Evolutionary conservation across 495 filamentous ascomycete species (phyloP).

Genomic region (Diplogelasinospora grovesii): DNA sequence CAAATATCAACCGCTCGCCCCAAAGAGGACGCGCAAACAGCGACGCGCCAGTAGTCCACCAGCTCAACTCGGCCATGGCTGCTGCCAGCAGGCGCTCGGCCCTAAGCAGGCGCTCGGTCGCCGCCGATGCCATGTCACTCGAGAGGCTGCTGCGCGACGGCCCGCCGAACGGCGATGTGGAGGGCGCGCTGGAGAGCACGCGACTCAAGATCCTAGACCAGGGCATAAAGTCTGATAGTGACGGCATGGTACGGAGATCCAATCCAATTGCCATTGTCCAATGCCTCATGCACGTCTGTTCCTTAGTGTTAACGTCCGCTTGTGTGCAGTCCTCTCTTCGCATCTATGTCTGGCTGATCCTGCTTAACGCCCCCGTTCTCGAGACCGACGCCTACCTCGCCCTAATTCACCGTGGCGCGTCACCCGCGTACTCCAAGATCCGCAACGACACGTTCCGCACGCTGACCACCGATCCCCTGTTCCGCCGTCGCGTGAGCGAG

Average conservation of each 20-base stretch:
- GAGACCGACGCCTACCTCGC: slow-evolving; percentile 80
- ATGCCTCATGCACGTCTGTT: background rate
- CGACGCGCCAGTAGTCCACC: slow-evolving; percentile 47
- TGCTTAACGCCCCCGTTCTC: slow-evolving; percentile 78
- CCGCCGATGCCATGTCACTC: slow-evolving; percentile 56
- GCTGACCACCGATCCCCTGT: slow-evolving; percentile 88
- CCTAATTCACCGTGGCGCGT: slow-evolving; percentile 87
- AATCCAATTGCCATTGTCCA: background rate
- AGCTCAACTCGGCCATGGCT: slow-evolving; percentile 25
- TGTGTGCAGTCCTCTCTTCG: slow-evolving; percentile 79
- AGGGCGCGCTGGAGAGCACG: slow-evolving; percentile 62
- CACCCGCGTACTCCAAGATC: slow-evolving; percentile 93
- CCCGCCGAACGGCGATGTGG: slow-evolving; percentile 60
- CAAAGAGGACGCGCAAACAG: slow-evolving; percentile 68
- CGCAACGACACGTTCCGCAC: slow-evolving; percentile 97
- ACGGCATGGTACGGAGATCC: slow-evolving; percentile 75
- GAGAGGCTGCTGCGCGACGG: slow-evolving; percentile 65
- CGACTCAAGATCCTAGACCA: slow-evolving; percentile 71
- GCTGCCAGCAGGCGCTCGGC: slow-evolving; percentile 38
- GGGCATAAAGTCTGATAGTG: slow-evolving; percentile 71
- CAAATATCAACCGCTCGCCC: slow-evolving; percentile 39
- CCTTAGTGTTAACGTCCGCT: slow-evolving; percentile 6
- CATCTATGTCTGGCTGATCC: slow-evolving; percentile 91
- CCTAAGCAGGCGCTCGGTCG: slow-evolving; percentile 48
- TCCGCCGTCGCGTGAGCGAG: slow-evolving; percentile 89